A percentile compares a stretch with the other conserved stretches of the same genome.
Conservation (phyloP, 2,329 filamentous ascomycete species). For the Ramularia collo-cygni region DNA sequence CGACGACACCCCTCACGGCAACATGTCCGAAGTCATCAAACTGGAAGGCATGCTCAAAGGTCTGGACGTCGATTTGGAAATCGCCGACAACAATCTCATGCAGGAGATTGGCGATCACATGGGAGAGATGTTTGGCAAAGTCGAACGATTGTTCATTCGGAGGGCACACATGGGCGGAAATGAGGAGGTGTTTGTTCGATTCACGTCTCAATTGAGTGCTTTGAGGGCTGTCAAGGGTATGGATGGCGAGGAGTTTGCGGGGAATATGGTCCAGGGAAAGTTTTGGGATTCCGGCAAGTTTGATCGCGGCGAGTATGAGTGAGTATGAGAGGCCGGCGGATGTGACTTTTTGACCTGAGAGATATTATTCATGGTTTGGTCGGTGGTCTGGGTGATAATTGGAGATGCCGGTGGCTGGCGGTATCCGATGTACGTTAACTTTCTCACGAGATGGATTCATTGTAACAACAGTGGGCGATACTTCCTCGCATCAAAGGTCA, state of each 20-base stretch:
- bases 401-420: no score
- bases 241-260: conserved; percentile 80
- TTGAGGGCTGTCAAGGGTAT: conserved; percentile 86
- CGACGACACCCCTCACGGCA: conserved; percentile 32
- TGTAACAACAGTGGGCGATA: no score
- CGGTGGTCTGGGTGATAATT: no score
- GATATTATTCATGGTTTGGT: no score
- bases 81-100: conserved; percentile 62
- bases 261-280: conserved; percentile 71
- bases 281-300: conserved; percentile 83
- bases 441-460: no score
- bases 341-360: no score
- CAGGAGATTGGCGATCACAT: conserved; percentile 97
- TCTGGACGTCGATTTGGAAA: conserved; percentile 72
- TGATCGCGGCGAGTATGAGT: conserved; percentile 50
- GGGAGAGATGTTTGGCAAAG: conserved; percentile 57
- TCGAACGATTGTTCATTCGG: conserved; percentile 47
- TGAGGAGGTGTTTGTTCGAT: conserved; percentile 77
- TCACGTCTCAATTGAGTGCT: conserved; percentile 77
- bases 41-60: conserved; percentile 79
- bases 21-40: conserved; percentile 76
- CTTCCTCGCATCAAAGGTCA: no score
- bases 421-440: no score
- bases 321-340: no score
- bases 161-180: conserved; percentile 40